Evolutionary conservation across 2,329 filamentous ascomycete species (phyloP).

Genomic region (Nigrospora sphaerica): DNA sequence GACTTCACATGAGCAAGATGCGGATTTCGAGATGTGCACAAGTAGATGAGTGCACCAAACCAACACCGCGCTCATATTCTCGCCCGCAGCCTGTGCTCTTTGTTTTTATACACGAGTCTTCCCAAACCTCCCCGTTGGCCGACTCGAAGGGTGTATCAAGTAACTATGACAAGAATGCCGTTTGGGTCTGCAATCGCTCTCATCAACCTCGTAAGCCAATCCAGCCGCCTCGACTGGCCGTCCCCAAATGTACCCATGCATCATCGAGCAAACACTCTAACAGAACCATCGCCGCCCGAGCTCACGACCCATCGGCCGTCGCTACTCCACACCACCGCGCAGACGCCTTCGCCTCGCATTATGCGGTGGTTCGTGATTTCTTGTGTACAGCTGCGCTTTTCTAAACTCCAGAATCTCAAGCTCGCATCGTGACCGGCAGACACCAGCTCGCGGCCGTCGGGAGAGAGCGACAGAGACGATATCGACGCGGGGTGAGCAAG

Average conservation of each 20-base stretch:
- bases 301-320: constrained; percentile 93
- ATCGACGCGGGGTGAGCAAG: constrained; percentile 91
- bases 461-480: constrained; percentile 83
- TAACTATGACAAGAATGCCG: too few species aligned
- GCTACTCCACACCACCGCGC: constrained; percentile 89
- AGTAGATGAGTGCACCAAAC: too few species aligned
- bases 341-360: constrained; percentile 95
- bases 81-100: too few species aligned
- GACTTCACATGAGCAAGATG: too few species aligned
- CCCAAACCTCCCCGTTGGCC: too few species aligned
- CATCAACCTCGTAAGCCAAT: too few species aligned
- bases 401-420: constrained; percentile 92
- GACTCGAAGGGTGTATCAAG: too few species aligned
- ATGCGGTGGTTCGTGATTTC: constrained; percentile 89
- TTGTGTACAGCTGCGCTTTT: constrained; percentile 91
- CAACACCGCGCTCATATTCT: too few species aligned
- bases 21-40: too few species aligned
- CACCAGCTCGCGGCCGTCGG: constrained; percentile 88
- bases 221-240: too few species aligned
- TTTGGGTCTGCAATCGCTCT: too few species aligned
- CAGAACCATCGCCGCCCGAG: constrained; percentile 88
- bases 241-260: not conserved
- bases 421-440: constrained; percentile 94
- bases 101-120: too few species aligned
- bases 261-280: constrained; percentile 76